phyloP scores from a whole-genome alignment of 768 basidiomycete species.

The Auriscalpium orientale region DNA sequence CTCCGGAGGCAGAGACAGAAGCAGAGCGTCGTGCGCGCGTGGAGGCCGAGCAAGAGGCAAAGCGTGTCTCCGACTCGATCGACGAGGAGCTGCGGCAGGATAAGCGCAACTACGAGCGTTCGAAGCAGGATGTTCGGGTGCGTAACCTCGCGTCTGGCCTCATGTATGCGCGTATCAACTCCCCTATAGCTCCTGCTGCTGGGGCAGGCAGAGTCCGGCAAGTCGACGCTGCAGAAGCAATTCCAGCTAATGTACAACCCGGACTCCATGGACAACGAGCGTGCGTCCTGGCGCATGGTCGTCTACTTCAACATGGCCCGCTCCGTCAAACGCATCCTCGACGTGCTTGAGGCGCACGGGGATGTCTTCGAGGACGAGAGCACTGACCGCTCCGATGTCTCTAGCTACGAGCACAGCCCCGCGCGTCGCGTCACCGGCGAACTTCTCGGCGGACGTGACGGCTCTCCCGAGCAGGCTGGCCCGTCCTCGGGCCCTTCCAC shows the following conservation, averaged over 20 bases:
- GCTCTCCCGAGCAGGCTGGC: not conserved
- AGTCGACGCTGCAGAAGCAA: slow-evolving; percentile 71
- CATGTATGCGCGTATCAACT: slow-evolving; percentile 17
- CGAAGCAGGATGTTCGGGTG: slow-evolving; percentile 72
- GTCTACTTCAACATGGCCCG: slow-evolving; percentile 70
- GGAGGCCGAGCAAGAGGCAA: slow-evolving; percentile 63
- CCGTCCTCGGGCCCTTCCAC: not conserved
- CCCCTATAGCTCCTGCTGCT: slow-evolving; percentile 53
- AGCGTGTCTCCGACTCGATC: slow-evolving; percentile 70
- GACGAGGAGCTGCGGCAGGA: slow-evolving; percentile 74
- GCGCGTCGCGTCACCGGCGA: slow-evolving; percentile 4
- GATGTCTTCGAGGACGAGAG: slow-evolving; percentile 10
- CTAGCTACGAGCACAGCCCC: not conserved
- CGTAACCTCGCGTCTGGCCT: not conserved
- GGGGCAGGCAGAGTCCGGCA: slow-evolving; percentile 74
- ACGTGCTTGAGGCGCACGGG: slow-evolving; percentile 23
- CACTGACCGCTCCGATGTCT: not conserved
- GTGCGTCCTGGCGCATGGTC: slow-evolving; percentile 69
- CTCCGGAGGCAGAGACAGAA: slow-evolving; percentile 60
- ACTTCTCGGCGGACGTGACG: not conserved
- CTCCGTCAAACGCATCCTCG: slow-evolving; percentile 31
- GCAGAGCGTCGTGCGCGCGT: slow-evolving; percentile 55
- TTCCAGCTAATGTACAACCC: slow-evolving; percentile 80
- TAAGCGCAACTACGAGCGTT: slow-evolving; percentile 53
- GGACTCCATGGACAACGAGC: slow-evolving; percentile 58